Evolutionary conservation across 176 grass and related monocot genomes (phyloP).

Genomic region (Olyra latifolia): DNA sequence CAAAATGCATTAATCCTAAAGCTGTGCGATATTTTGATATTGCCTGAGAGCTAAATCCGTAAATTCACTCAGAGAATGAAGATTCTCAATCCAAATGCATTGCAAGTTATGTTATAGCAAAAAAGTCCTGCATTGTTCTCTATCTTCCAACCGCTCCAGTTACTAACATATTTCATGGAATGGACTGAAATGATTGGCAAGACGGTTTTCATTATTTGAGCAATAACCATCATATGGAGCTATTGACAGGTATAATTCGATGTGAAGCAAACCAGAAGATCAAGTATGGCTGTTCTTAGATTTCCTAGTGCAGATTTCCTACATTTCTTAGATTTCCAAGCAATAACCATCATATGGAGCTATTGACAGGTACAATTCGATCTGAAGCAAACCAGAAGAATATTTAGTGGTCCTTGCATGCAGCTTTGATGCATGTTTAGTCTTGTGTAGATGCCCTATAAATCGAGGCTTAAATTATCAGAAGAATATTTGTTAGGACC

Average conservation of each 20-base stretch:
- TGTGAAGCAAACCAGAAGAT: too few relatives aligned
- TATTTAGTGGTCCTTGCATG: slow-evolving; percentile 37
- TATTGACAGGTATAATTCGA: neutral
- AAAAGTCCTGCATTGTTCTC: neutral
- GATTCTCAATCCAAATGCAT: neutral
- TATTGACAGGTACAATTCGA: neutral
- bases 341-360: neutral
- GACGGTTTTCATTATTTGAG: neutral
- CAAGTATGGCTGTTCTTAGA: too few relatives aligned
- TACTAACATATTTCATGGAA: neutral
- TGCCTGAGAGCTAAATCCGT: neutral
- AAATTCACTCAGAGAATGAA: neutral
- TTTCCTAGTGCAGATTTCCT: too few relatives aligned
- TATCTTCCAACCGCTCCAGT: neutral
- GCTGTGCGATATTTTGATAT: too few relatives aligned
- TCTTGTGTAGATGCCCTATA: slow-evolving; percentile 32
- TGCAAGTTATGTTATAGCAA: neutral
- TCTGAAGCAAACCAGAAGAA: too few relatives aligned
- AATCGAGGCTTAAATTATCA: slow-evolving; percentile 27
- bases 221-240: neutral
- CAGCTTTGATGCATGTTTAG: slow-evolving; percentile 23
- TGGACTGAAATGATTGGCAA: neutral
- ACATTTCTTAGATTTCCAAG: too few relatives aligned
- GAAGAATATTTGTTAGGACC: slow-evolving; percentile 37
- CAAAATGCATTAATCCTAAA: neutral